Evolutionary conservation across 352 stramenopile species (phyloP).

Genomic region (Saprolegnia parasitica): DNA sequence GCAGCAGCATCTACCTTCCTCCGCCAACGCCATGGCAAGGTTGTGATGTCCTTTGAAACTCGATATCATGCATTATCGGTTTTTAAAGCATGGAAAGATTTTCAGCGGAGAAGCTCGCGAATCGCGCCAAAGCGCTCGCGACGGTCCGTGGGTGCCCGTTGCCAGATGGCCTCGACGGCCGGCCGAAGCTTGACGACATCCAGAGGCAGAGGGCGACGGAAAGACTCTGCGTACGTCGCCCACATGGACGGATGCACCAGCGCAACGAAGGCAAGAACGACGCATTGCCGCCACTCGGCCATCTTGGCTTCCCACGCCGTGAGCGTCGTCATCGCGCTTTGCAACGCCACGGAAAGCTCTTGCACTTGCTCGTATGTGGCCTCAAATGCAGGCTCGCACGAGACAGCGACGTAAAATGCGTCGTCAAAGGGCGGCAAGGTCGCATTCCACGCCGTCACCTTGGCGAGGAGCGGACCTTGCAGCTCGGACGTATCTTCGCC

Average conservation of each 20-base stretch:
- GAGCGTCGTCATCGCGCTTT: constrained; percentile 36
- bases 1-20: background rate
- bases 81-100: background rate
- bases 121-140: constrained; percentile 19
- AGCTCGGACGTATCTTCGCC: constrained; percentile 64
- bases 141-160: constrained; percentile 1
- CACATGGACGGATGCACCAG: constrained; percentile 62
- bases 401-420: constrained; percentile 70
- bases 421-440: constrained; percentile 72
- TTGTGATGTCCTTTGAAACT: constrained; percentile 1
- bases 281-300: constrained; percentile 50
- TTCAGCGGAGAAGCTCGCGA: background rate
- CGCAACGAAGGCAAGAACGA: constrained; percentile 62
- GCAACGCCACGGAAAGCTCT: constrained; percentile 46
- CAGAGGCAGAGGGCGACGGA: background rate
- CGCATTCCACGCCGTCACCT: constrained; percentile 55
- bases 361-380: constrained; percentile 57
- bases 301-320: constrained; percentile 51
- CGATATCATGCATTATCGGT: background rate
- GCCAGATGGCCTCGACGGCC: constrained; percentile 15
- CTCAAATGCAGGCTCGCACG: constrained; percentile 65
- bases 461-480: constrained; percentile 38
- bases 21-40: background rate
- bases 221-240: constrained; percentile 45
- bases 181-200: constrained; percentile 5